phyloP scores from a whole-genome alignment of 2,329 filamentous ascomycete species.

The Diplodia sapinea region DNA sequence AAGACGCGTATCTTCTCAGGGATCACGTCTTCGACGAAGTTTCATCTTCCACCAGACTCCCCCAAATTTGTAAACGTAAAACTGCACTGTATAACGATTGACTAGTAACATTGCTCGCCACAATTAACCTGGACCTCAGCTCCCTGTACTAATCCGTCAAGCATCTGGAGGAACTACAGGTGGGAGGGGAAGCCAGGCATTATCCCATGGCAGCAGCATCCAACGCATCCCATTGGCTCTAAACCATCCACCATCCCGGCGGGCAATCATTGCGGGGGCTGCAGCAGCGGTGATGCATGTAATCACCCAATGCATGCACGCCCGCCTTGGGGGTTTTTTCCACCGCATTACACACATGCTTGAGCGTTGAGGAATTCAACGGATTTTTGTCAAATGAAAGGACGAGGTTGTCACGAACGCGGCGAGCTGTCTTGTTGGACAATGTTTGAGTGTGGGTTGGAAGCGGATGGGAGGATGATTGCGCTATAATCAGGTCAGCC shows the following conservation, averaged over 20 bases:
- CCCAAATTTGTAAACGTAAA: neutral
- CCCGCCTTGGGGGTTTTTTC: neutral
- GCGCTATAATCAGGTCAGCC: neutral
- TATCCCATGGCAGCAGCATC: neutral
- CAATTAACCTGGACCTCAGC: neutral
- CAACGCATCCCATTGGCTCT: neutral
- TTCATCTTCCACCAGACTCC: neutral
- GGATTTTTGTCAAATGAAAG: neutral
- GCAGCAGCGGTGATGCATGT: neutral
- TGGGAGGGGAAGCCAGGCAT: neutral
- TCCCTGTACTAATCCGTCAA: neutral
- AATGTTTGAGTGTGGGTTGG: neutral
- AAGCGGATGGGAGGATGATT: neutral
- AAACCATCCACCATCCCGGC: neutral
- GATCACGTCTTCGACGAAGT: neutral
- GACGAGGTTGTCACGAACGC: neutral
- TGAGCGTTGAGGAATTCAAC: neutral
- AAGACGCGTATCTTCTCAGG: neutral
- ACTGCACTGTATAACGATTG: neutral
- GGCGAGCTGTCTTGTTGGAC: no score
- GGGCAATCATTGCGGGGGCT: neutral
- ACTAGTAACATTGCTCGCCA: neutral
- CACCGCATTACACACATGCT: neutral
- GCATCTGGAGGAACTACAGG: neutral
- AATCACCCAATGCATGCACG: neutral